A percentile compares a stretch with the other conserved stretches of the same genome.
These are phyloP conservation scores for Dioscorea alata DNA, from an alignment of 106 monocot species.

Conservation along the genomic window DNA sequence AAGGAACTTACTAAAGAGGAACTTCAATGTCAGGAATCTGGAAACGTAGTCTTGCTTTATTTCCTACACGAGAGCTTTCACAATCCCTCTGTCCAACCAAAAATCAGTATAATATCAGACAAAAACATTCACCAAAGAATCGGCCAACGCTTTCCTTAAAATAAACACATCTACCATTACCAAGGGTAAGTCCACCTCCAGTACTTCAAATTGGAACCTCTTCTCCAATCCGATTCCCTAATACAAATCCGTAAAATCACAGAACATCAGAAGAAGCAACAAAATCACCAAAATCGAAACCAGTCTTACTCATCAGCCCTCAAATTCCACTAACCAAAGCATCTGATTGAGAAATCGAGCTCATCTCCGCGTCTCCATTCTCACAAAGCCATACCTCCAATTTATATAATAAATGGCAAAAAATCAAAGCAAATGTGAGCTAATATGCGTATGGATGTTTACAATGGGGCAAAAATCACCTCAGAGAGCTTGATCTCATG, in stretches of 20 bases:
- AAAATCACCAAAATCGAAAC: not conserved
- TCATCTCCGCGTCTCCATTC: slow-evolving; percentile 8
- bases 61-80: slow-evolving; percentile 10
- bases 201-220: slow-evolving; percentile 48
- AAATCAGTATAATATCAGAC: not conserved
- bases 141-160: not conserved
- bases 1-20: slow-evolving; percentile 25
- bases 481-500: not conserved
- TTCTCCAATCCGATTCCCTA: slow-evolving; percentile 23
- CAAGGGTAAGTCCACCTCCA: slow-evolving; percentile 40
- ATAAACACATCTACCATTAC: slow-evolving; percentile 13
- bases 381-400: slow-evolving; percentile 18
- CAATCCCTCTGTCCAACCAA: slow-evolving; percentile 21
- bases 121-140: not conserved
- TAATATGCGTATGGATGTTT: not conserved
- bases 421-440: not conserved
- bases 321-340: not conserved
- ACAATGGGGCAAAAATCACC: not conserved
- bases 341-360: slow-evolving; percentile 1
- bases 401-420: not conserved
- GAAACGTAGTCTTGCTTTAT: slow-evolving; percentile 19
- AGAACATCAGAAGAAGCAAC: not conserved
- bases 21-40: slow-evolving; percentile 26
- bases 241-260: not conserved
- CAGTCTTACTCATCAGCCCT: not conserved